These are phyloP conservation scores for Aspergillus leporis DNA, from an alignment of 495 filamentous ascomycete genomes.

Conservation along the genomic window DNA sequence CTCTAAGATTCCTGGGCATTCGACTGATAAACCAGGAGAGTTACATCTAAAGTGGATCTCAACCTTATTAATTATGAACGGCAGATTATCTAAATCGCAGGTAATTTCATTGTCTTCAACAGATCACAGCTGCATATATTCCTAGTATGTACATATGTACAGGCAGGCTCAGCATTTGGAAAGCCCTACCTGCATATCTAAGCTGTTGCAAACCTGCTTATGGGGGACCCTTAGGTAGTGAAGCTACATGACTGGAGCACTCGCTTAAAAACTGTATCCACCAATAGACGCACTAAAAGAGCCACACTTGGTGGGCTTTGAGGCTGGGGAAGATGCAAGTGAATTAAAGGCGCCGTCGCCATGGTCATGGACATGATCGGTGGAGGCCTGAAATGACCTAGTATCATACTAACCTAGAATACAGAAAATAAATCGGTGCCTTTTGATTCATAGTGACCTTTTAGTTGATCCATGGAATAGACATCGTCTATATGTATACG, in stretches of 20 bases:
- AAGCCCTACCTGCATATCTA: neutral
- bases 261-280: neutral
- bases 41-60: neutral
- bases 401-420: constrained; percentile 9
- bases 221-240: neutral
- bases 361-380: constrained; percentile 22
- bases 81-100: neutral
- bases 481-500: neutral
- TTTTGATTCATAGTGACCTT: constrained; percentile 10
- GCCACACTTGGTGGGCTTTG: constrained; percentile 10
- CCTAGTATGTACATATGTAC: neutral
- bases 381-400: constrained; percentile 20
- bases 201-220: neutral
- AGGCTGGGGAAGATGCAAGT: constrained; percentile 22
- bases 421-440: constrained; percentile 2
- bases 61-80: neutral
- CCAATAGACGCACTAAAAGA: constrained; percentile 13
- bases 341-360: constrained; percentile 21
- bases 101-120: neutral
- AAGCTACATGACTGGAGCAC: neutral
- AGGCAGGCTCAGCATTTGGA: neutral
- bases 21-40: neutral
- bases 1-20: constrained; percentile 1
- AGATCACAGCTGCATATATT: neutral
- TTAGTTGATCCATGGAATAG: neutral